These are phyloP conservation scores for Pecoramyces ruminantium DNA, from an alignment of 192 early-diverging fungal genomes.

Conservation along the genomic window DNA sequence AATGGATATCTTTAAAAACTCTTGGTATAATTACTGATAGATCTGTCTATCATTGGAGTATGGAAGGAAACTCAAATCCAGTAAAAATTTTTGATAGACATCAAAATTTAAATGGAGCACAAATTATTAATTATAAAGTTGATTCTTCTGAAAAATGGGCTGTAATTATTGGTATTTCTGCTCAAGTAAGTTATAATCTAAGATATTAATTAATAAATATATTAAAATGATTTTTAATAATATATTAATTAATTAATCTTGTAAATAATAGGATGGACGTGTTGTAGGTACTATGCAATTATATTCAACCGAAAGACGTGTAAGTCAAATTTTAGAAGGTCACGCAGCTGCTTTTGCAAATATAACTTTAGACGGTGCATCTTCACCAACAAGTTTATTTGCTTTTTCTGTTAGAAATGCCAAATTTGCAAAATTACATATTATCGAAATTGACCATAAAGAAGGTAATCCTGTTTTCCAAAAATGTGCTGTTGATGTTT, in stretches of 20 bases:
- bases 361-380: slow-evolving; percentile 56
- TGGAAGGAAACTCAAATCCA: slow-evolving; percentile 74
- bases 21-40: slow-evolving; percentile 77
- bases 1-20: slow-evolving; percentile 75
- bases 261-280: slow-evolving; percentile 46
- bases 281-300: slow-evolving; percentile 95
- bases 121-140: slow-evolving; percentile 93
- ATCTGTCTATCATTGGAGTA: slow-evolving; percentile 91
- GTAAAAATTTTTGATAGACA: slow-evolving; percentile 89
- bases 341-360: slow-evolving; percentile 93
- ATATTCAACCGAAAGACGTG: slow-evolving; percentile 77
- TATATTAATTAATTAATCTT: too few species aligned
- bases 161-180: slow-evolving; percentile 85
- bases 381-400: slow-evolving; percentile 72
- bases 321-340: slow-evolving; percentile 88
- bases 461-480: slow-evolving; percentile 77
- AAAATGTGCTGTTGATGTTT: slow-evolving; percentile 82
- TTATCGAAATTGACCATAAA: slow-evolving; percentile 90
- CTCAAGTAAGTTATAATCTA: slow-evolving; percentile 21
- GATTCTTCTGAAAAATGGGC: slow-evolving; percentile 88
- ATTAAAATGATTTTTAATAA: not conserved
- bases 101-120: slow-evolving; percentile 56
- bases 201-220: not conserved
- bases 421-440: slow-evolving; percentile 74
- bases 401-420: slow-evolving; percentile 76